Percentiles rank a stretch among this genome's conserved stretches.
Conservation (phyloP, 2,329 filamentous ascomycete species). For the Hypoxylon sp. region DNA sequence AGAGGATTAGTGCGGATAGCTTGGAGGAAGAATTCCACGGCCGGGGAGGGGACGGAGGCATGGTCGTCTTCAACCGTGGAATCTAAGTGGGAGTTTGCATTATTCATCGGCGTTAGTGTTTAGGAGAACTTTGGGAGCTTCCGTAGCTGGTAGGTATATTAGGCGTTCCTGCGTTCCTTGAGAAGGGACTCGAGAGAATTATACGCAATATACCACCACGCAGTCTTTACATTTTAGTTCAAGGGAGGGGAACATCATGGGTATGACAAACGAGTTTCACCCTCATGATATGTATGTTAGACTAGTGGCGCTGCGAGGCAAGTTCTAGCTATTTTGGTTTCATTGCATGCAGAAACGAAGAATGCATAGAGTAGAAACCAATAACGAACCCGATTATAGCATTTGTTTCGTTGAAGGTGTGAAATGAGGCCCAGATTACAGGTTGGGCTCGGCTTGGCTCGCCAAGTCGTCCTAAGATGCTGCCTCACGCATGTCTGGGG, state of each 20-base stretch:
- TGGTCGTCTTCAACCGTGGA: slow-evolving; percentile 97
- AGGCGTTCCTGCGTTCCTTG: slow-evolving; percentile 19
- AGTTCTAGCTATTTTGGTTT: slow-evolving; percentile 4
- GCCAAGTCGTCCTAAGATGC: slow-evolving; percentile 8
- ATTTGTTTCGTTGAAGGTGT: slow-evolving; percentile 7
- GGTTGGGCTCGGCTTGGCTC: slow-evolving; percentile 30
- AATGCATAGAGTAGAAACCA: slow-evolving; percentile 12
- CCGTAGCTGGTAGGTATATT: slow-evolving; percentile 5
- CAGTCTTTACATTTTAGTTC: slow-evolving; percentile 5
- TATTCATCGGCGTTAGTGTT: slow-evolving; percentile 10
- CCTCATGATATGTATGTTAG: slow-evolving; percentile 9
- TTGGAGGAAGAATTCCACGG: slow-evolving; percentile 91
- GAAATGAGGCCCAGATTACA: slow-evolving; percentile 5
- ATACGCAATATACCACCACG: not conserved
- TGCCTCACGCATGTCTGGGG: slow-evolving; percentile 32
- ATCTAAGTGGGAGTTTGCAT: slow-evolving; percentile 70
- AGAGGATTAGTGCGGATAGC: slow-evolving; percentile 80
- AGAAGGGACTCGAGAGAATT: slow-evolving; percentile 2
- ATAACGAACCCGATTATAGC: slow-evolving; percentile 20
- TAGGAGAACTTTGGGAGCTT: slow-evolving; percentile 9
- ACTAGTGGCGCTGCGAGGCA: slow-evolving; percentile 1
- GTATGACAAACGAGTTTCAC: slow-evolving; percentile 11
- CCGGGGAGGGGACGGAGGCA: slow-evolving; percentile 80
- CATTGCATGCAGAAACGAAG: slow-evolving; percentile 9
- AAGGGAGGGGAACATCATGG: not conserved